Base-by-base conservation (phyloP, 768 basidiomycete genomes). In the Tricholoma terreum region DNA sequence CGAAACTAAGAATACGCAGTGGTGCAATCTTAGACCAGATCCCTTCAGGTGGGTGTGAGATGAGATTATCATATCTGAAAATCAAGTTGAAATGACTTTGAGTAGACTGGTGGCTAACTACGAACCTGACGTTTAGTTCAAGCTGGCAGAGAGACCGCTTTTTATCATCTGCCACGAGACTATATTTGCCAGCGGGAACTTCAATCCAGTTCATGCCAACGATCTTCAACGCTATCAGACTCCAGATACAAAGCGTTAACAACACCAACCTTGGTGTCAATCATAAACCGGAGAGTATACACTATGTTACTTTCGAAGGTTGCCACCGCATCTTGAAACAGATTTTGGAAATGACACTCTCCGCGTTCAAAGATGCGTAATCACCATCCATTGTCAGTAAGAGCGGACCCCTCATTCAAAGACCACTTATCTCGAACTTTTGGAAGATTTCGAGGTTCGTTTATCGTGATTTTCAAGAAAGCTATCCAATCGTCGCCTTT, bases 201-300 rank as follows among this genome's bases (percentile, higher is more conserved):
- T 98, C 94, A 52, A 99, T 89, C 96, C 97, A 99, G 68, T 98
- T 98, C 97, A 99, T 98, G 8, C 97, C 97, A 50, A 95, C 87
- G 30, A 99, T 86, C 92, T 94, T 60, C 10, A 17, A 2, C 49
- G 57, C 33, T 19, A 43, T n/a, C 6, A 49, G n/a, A 17, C 5
- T 11, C 21, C 31, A 17, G 50, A 33, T n/a, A 50, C 6, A 34
- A 50, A 36, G 17, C 11, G 10, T 1, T 4, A 61, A 62, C 70
- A 19, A 19, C 24, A 55, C 50, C 8, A 22, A 92, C 95, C 80
- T 94, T 87, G 5, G 92, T 89, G 67, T 99, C 97, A 59, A 99
- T 96, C 97, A 99, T 99, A 71, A 98, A 98, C 7, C 97, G 85
- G 51, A 99, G 76, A 3, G 82, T 85, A 66, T 92, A 99, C 0